phyloP scores from a whole-genome alignment of 164 flowering plant species.

The Chloranthus sessilifolius region DNA sequence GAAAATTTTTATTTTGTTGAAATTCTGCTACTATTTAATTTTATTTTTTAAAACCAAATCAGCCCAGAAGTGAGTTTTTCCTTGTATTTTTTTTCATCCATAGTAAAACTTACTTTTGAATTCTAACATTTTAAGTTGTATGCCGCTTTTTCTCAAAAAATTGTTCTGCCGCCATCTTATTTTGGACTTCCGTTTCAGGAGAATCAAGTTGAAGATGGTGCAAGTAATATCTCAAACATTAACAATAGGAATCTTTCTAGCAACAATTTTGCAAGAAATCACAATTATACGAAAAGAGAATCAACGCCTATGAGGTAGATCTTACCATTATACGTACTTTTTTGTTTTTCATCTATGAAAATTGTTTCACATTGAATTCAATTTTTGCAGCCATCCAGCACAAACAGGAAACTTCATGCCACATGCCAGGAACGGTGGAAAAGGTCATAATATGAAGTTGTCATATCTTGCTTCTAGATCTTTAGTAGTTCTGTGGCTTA shows the following conservation, averaged over 20 bases:
- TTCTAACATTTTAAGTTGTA: not conserved
- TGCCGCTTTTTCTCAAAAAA: not conserved
- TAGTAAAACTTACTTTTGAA: not conserved
- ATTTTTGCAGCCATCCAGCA: too few species aligned
- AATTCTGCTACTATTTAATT: too few species aligned
- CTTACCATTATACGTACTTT: not conserved
- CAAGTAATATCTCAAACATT: constrained; percentile 8
- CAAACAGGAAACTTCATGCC: too few species aligned
- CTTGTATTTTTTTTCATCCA: not conserved
- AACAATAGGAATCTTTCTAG: constrained; percentile 2
- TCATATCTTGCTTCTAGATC: too few species aligned
- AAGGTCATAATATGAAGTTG: too few species aligned
- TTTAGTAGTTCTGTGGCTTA: too few species aligned
- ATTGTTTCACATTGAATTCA: too few species aligned
- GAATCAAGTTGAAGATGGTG: constrained; percentile 3
- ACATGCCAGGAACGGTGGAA: too few species aligned
- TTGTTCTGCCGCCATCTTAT: too few species aligned
- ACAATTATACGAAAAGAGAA: constrained; percentile 6
- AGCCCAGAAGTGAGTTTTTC: not conserved
- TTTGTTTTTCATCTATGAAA: too few species aligned
- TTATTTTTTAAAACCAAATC: not conserved
- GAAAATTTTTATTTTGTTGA: too few species aligned
- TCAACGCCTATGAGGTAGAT: not conserved
- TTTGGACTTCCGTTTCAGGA: constrained; percentile 6
- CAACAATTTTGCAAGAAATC: constrained; percentile 10